Percentiles rank a stretch among this genome's conserved stretches.
Evolutionary conservation across 805 yeast species (phyloP).

Genomic region (Zygosaccharomyces pseudorouxii): DNA sequence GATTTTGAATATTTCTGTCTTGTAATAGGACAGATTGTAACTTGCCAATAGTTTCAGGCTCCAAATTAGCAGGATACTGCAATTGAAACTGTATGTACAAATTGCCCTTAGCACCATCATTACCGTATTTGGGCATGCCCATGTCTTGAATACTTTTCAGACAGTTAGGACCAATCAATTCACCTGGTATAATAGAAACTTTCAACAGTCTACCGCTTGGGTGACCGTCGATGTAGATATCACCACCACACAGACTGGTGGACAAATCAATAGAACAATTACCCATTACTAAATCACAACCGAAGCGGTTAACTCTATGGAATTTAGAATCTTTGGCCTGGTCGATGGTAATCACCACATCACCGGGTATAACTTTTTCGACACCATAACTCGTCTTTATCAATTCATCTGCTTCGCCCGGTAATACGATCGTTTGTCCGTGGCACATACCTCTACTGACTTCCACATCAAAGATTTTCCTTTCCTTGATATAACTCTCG

Average conservation of each 20-base stretch:
- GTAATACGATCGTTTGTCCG: constrained; percentile 48
- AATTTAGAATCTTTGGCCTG: constrained; percentile 34
- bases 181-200: constrained; percentile 46
- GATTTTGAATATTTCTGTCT: constrained; percentile 19
- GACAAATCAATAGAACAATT: constrained; percentile 44
- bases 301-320: constrained; percentile 39
- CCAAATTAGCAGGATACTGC: constrained; percentile 44
- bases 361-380: constrained; percentile 52
- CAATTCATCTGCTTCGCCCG: constrained; percentile 66
- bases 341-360: constrained; percentile 51
- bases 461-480: constrained; percentile 48
- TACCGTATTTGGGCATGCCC: constrained; percentile 56
- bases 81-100: constrained; percentile 55
- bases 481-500: constrained; percentile 42
- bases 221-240: constrained; percentile 33
- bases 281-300: constrained; percentile 42
- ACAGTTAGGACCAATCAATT: constrained; percentile 46
- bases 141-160: constrained; percentile 38
- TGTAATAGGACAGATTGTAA: constrained; percentile 15
- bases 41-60: constrained; percentile 19
- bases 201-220: constrained; percentile 38
- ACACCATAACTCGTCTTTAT: constrained; percentile 31
- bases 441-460: constrained; percentile 52
- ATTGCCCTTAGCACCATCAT: constrained; percentile 42
- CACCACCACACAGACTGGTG: constrained; percentile 58